Evolutionary conservation across 1,139 yeast species (phyloP).

Genomic region (Yamadazyma triangularis): DNA sequence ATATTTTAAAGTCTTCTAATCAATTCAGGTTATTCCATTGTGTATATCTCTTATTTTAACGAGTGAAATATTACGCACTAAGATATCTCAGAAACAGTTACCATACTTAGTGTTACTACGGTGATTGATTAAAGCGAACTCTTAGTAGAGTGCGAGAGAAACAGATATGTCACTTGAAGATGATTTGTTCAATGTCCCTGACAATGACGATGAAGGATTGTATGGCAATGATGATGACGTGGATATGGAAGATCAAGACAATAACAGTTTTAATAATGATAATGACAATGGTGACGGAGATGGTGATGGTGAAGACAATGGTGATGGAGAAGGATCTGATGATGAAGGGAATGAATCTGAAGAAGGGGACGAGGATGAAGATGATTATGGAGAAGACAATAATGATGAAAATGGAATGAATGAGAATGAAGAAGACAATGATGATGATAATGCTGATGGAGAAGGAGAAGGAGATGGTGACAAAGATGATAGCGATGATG

Average conservation of each 20-base stretch:
- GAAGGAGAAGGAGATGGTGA: slow-evolving; percentile 13
- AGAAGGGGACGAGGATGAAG: slow-evolving; percentile 14
- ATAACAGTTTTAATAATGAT: slow-evolving; percentile 3
- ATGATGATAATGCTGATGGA: slow-evolving; percentile 13
- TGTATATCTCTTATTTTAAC: too few relatives aligned
- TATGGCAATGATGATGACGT: slow-evolving; percentile 11
- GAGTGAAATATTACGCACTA: too few relatives aligned
- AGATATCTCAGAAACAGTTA: too few relatives aligned
- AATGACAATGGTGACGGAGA: slow-evolving; percentile 11
- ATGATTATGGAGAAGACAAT: slow-evolving; percentile 19
- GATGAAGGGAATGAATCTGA: slow-evolving; percentile 17
- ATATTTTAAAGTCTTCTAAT: too few relatives aligned
- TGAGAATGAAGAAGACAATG: slow-evolving; percentile 11
- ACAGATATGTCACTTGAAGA: slow-evolving; percentile 12
- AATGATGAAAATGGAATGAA: slow-evolving; percentile 20
- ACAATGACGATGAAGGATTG: slow-evolving; percentile 25
- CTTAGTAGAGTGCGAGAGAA: too few relatives aligned
- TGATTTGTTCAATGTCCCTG: slow-evolving; percentile 18
- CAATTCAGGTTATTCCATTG: too few relatives aligned
- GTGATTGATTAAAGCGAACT: too few relatives aligned
- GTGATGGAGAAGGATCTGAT: slow-evolving; percentile 14
- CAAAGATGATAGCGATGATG: slow-evolving; percentile 14
- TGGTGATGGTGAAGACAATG: slow-evolving; percentile 15
- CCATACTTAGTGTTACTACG: too few relatives aligned
- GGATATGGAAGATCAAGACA: slow-evolving; percentile 8